Evolutionary conservation across 495 filamentous ascomycete species (phyloP), one percentile per base, ranked within the genome.

Genomic region (Parmelia sp.): DNA sequence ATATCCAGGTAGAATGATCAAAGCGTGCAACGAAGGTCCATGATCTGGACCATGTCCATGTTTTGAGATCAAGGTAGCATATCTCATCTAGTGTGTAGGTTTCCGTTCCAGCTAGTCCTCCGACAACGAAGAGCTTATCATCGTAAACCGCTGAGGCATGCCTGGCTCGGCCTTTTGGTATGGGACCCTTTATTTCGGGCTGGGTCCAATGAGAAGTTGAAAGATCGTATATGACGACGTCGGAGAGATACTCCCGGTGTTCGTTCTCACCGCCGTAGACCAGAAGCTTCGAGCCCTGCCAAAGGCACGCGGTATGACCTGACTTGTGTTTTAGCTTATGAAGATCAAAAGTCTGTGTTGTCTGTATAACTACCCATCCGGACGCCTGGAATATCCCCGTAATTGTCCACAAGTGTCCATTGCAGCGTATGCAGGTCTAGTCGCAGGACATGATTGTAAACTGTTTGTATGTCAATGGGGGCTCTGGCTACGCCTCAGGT

Each of bases 191-290:
- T 21, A 97, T 86, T 63, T 90, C 83, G 6, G 95, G 94, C 64
- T 96, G 90, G 8, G 89, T 91, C 94, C 94, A 98, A 68, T 91
- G 87, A 37, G 92, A 92, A 17, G 89, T 96, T 69, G 90, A 87
- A 36, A 97, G 82, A 74, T 98, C 92, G 69, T 97, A 93, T 58
- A 98, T 91, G 63, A 97, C 91, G 44, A 98, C 83, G 75, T 98
- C 94, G 25, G 91, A 95, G 10, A 98, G 87, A 72, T 96, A 95
- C 59, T 92, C 90, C 51, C 92, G 84, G 72, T 97, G 94, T 70
- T 98, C 94, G 74, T 98, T 98, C 77, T 98, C 94, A 49, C 94
- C 94, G 47, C 94, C 94, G 70, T 96, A 98, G 11, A 98, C 90
- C 21, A 98, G 81, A 35, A 98, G 80, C 73, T 98, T 97, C 71